Percentiles rank a stretch among this genome's conserved stretches.
Evolutionary conservation across 2,329 filamentous ascomycete genomes (phyloP).

Genomic region (Claviceps cyperi): DNA sequence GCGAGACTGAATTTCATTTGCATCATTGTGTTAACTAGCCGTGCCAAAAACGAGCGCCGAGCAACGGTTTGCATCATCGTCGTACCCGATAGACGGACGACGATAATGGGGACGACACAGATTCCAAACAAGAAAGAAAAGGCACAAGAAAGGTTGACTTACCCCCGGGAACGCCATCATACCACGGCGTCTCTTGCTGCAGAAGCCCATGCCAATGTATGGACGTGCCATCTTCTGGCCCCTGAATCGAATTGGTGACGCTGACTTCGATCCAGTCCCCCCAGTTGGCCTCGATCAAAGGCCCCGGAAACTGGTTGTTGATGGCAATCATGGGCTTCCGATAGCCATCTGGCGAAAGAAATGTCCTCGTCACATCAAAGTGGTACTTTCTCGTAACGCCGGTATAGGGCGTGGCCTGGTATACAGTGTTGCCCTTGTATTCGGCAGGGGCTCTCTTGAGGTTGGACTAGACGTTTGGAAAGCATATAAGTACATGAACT

Average conservation of each 20-base stretch:
- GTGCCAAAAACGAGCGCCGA: neutral
- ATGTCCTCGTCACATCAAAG: neutral
- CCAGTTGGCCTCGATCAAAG: slow-evolving; percentile 40
- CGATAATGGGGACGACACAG: no score
- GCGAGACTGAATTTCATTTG: slow-evolving; percentile 9
- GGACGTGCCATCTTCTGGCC: slow-evolving; percentile 37
- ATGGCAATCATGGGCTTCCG: slow-evolving; percentile 23
- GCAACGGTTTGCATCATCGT: no score
- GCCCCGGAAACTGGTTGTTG: slow-evolving; percentile 46
- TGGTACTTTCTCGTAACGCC: slow-evolving; percentile 2
- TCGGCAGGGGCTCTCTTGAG: neutral
- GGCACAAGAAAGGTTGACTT: neutral
- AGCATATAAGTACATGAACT: no score
- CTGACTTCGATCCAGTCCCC: slow-evolving; percentile 34
- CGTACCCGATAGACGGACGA: no score
- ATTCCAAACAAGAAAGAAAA: slow-evolving; percentile 14
- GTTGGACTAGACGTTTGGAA: neutral
- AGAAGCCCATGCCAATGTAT: slow-evolving; percentile 51
- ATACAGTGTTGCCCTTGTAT: neutral
- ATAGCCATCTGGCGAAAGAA: neutral
- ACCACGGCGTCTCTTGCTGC: slow-evolving; percentile 36
- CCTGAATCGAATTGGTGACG: slow-evolving; percentile 34
- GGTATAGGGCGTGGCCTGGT: neutral
- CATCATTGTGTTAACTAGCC: neutral
- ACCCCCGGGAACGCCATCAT: slow-evolving; percentile 36